A percentile compares a stretch with the other conserved stretches of the same genome.
phyloP scores from a whole-genome alignment of 2,329 filamentous ascomycete genomes.

The Decorospora gaudefroyi region DNA sequence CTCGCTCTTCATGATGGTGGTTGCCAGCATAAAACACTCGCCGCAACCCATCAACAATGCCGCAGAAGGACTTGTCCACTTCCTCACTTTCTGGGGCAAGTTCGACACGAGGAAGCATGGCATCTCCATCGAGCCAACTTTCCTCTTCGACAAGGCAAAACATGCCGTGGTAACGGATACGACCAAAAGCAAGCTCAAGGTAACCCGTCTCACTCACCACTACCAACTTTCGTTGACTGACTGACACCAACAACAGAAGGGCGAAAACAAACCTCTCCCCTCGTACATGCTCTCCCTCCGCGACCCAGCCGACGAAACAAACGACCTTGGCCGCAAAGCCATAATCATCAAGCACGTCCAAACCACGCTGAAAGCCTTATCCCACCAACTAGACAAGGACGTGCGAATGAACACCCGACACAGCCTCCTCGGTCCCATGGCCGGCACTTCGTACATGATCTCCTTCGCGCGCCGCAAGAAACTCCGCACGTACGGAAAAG shows the following conservation, averaged over 20 bases:
- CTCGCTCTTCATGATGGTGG: conserved; percentile 61
- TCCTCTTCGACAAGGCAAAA: conserved; percentile 49
- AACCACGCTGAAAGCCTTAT: conserved; percentile 45
- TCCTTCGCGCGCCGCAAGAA: conserved; percentile 18
- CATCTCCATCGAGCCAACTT: conserved; percentile 56
- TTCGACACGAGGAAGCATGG: conserved; percentile 55
- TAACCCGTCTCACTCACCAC: conserved; percentile 5
- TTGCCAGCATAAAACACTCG: conserved; percentile 57
- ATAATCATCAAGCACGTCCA: conserved; percentile 58
- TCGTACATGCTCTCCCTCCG: conserved; percentile 57
- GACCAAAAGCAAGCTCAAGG: conserved; percentile 22
- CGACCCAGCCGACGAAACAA: conserved; percentile 62
- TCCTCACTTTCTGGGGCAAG: conserved; percentile 57
- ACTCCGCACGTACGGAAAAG: conserved; percentile 19
- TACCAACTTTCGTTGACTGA: conserved; percentile 10
- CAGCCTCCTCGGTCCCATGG: conserved; percentile 27
- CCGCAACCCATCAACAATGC: conserved; percentile 42
- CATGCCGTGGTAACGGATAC: conserved; percentile 25
- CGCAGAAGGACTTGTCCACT: conserved; percentile 53
- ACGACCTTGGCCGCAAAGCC: conserved; percentile 60
- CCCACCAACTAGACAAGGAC: conserved; percentile 16
- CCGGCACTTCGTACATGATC: conserved; percentile 28
- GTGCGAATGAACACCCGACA: conserved; percentile 19
- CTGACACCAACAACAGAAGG: conserved; percentile 18
- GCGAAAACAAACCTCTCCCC: conserved; percentile 22